Percentiles rank a stretch among this genome's conserved stretches.
phyloP scores from a whole-genome alignment of 768 basidiomycete species.

The Psilocybe tampanensis region DNA sequence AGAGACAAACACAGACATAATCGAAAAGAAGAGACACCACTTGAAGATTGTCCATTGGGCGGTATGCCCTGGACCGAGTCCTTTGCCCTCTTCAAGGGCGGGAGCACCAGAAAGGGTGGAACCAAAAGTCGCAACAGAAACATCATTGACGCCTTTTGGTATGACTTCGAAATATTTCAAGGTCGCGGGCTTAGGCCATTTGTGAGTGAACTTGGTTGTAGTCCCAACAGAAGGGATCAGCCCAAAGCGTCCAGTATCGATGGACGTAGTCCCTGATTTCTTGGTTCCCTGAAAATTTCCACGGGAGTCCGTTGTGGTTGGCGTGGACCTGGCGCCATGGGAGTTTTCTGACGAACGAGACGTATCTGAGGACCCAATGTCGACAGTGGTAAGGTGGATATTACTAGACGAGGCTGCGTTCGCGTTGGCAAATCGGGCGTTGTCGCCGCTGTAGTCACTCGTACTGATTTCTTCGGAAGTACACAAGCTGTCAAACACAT shows the following conservation, averaged over 20 bases:
- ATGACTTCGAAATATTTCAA: slow-evolving; percentile 22
- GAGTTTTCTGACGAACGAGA: not conserved
- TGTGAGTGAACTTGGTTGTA: slow-evolving; percentile 49
- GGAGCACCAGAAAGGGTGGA: slow-evolving; percentile 21
- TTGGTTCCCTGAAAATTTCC: not conserved
- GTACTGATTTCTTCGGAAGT: slow-evolving; percentile 8
- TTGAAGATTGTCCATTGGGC: slow-evolving; percentile 65
- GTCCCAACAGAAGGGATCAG: slow-evolving; percentile 34
- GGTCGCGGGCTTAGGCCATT: slow-evolving; percentile 49
- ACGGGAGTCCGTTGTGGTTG: not conserved
- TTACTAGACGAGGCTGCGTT: slow-evolving; percentile 1
- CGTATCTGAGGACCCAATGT: not conserved
- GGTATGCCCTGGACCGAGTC: slow-evolving; percentile 38
- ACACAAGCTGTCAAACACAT: slow-evolving; percentile 9
- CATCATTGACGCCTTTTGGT: slow-evolving; percentile 10
- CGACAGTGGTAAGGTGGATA: not conserved
- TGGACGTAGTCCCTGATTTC: not conserved
- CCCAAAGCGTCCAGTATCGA: slow-evolving; percentile 29
- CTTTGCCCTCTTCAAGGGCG: slow-evolving; percentile 31
- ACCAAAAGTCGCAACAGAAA: not conserved
- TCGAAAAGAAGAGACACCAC: slow-evolving; percentile 60
- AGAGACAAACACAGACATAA: slow-evolving; percentile 54
- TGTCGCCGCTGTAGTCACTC: not conserved
- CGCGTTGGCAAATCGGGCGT: slow-evolving; percentile 5
- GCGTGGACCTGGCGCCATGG: not conserved